Percentiles rank a stretch among this genome's conserved stretches.
Evolutionary conservation across 2,329 filamentous ascomycete genomes (phyloP).

Genomic region (Claviceps sp.): DNA sequence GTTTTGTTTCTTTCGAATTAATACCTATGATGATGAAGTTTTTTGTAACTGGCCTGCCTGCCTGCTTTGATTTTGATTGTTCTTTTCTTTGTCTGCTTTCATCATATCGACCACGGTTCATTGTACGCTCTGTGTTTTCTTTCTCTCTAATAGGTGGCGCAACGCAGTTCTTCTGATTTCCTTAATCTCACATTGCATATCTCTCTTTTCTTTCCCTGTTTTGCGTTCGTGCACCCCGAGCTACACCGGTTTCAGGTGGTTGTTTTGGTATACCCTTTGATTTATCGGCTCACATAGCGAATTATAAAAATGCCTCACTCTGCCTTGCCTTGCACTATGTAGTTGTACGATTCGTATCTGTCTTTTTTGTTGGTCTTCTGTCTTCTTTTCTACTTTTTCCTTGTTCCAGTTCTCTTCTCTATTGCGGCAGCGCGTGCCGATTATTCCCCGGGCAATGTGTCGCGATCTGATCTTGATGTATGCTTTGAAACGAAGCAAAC

Average conservation of each 20-base stretch:
- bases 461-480: not conserved
- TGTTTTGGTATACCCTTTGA: conserved; percentile 16
- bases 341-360: not conserved
- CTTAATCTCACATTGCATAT: not conserved
- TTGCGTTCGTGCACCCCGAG: not conserved
- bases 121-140: not conserved
- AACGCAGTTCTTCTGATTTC: not conserved
- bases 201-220: not conserved
- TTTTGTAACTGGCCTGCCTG: not conserved
- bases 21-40: conserved; percentile 2
- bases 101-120: not conserved
- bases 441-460: not conserved
- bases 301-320: not conserved
- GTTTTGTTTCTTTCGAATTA: not conserved
- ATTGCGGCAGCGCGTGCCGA: not conserved
- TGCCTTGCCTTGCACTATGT: not conserved
- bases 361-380: not conserved
- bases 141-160: not conserved
- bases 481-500: not conserved
- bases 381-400: not conserved
- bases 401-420: not conserved
- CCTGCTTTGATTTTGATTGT: not conserved
- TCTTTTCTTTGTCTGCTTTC: not conserved
- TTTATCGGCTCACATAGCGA: conserved; percentile 3
- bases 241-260: conserved; percentile 1